Evolutionary conservation across 208 protist genomes (phyloP), one percentile per base, ranked within the genome.

Genomic region (Trypanosoma congolense): DNA sequence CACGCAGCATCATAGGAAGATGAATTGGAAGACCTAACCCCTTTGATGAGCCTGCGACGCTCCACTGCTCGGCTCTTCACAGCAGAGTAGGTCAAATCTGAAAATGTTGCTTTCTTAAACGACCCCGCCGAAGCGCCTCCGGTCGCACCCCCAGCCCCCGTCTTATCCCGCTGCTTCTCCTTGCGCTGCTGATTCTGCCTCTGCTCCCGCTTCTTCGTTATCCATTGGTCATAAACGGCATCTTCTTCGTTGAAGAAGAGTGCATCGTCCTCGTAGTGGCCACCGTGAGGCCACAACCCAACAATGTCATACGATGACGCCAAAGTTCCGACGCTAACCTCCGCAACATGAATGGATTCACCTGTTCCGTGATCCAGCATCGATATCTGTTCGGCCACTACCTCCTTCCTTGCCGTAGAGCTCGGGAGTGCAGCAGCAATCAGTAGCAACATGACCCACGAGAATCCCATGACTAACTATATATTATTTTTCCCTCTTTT

Each of bases 201-300:
- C 36, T 46, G 30, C 31, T 56, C 53, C 33, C 38, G 31, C 16
- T 31, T 40, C n/a, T 44, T 41, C 1, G 19, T 4, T n/a, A 46
- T 5, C 82, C 82, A 90, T 50, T 60, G 29, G 8, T 33, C 61
- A 28, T 64, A 65, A 0, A 57, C 70, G 3, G 38, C 46, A 50
- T 91, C 80, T 45, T 91, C 83, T 3, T 46, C 52, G 0, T 46
- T 31, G 41, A 85, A 91, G 21, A 91, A 85, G 0, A 30, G 53
- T 14, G 64, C 69, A 31, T 81, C 74, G 14, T 70, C 50, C 12
- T 45, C 58, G 9, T 18, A 30, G 16, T 30, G 22, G 14, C 70
- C 80, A 16, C 70, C 59, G 29, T 79, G 73, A 1, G 52, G 47
- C 78, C 82, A 86, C 46, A 70, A 54, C 18, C 62, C 69, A 0